Evolutionary conservation across 2,329 filamentous ascomycete species (phyloP), one percentile per base, ranked within the genome.

Genomic region (Sodiomyces alkalinus): DNA sequence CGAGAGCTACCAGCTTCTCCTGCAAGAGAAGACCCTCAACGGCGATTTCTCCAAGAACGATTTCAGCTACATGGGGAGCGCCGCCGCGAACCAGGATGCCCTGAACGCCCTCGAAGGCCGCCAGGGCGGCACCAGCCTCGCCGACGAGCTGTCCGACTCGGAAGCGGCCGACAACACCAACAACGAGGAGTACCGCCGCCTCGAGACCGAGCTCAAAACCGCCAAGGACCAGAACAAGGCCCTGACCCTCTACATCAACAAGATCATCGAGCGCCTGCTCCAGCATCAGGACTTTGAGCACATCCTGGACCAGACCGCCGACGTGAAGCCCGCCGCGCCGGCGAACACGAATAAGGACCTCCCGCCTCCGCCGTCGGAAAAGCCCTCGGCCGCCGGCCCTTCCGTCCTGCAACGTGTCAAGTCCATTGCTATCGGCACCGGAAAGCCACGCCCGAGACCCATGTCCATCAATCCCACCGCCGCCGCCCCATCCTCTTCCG

Each of bases 221-320:
- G 61, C 82, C 42, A 87, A 81, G 56, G 87, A 93, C 49, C 78
- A 93, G 60, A 96, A 98, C 63, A 96, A 96, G 61, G 90, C 90
- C 17, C 64, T 98, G 42, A 92, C 85, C 15, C 64, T 96, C 39
- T 98, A 98, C 60, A 94, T 98, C 62, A 93, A 96, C 68, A 92
- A 90, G 59, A 96, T 98, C 51, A 93, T 98, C 49, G 90, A 90
- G 51, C 80, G 90, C 32, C 71, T 98, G 24, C 68, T 98, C 36
- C 80, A 92, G 48, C 81, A 94, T 54, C 80, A 92, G 45, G 86
- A 92, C 41, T 96, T 93, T 41, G 87, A 98, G 56, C 75, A 82
- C 36, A 92, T 96, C 35, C 64, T 94, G 22, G 83, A 92, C 48
- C 80, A 82, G 51, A 80, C 78, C 7, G 70, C 71, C 28, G 42